A percentile compares a stretch with the other conserved stretches of the same genome.
phyloP scores from a whole-genome alignment of 768 basidiomycete genomes.

The Thelephora aurantiotincta region DNA sequence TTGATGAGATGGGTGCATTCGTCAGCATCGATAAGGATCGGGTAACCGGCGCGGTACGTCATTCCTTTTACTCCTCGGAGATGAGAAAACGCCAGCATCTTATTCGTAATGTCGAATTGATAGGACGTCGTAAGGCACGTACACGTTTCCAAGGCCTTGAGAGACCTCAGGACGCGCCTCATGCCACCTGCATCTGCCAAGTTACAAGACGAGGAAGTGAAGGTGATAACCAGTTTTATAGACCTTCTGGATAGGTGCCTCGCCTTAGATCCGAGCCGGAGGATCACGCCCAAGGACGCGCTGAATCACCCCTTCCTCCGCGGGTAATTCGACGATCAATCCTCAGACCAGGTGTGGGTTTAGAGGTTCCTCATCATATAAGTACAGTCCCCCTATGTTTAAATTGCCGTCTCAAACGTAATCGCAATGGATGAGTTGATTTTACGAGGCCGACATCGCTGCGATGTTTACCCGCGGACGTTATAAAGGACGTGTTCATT shows the following conservation, averaged over 20 bases:
- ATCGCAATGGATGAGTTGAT: not conserved
- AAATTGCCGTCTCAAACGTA: not conserved
- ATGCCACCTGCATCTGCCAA: constrained; percentile 70
- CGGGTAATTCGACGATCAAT: constrained; percentile 18
- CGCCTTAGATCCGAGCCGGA: constrained; percentile 68
- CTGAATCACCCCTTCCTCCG: constrained; percentile 79
- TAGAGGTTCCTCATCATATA: too few relatives aligned
- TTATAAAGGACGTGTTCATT: not conserved
- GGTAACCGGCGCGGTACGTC: constrained; percentile 68
- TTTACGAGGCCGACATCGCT: not conserved
- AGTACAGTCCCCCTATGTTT: not conserved
- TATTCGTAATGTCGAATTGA: not conserved
- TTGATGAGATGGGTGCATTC: constrained; percentile 87
- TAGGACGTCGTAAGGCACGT: constrained; percentile 76
- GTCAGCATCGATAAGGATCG: constrained; percentile 73
- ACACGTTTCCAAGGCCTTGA: constrained; percentile 66
- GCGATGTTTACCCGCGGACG: not conserved
- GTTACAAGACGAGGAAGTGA: constrained; percentile 81
- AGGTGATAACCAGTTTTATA: constrained; percentile 64
- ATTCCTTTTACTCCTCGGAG: not conserved
- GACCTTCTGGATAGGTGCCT: constrained; percentile 90
- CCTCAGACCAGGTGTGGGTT: too few relatives aligned
- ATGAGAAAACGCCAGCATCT: not conserved
- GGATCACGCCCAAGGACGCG: constrained; percentile 85
- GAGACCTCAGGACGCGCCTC: constrained; percentile 71